Evolutionary conservation across 1,284 basidiomycete species (phyloP).

Genomic region (Ceratobasidium sp.): DNA sequence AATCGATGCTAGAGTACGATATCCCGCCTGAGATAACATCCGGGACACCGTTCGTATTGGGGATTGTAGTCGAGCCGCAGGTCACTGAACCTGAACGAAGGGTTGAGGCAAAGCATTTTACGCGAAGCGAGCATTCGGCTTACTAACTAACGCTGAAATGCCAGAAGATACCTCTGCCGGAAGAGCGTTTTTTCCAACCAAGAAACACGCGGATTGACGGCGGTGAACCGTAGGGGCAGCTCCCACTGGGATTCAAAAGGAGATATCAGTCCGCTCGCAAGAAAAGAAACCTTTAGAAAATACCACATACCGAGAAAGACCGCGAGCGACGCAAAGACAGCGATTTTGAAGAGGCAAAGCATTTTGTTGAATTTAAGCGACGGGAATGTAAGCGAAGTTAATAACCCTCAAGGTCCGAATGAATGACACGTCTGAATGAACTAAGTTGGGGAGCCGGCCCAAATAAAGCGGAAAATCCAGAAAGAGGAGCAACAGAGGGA

Average conservation of each 20-base stretch:
- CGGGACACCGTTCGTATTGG: constrained; percentile 46
- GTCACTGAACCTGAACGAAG: constrained; percentile 5
- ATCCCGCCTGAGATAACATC: constrained; percentile 49
- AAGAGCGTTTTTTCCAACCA: constrained; percentile 46
- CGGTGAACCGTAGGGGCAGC: constrained; percentile 33
- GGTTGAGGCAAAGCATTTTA: not conserved
- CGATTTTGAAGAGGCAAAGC: constrained; percentile 27
- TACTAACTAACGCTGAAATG: constrained; percentile 37
- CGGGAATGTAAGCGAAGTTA: constrained; percentile 19
- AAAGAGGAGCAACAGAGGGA: constrained; percentile 19
- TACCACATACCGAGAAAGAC: constrained; percentile 14
- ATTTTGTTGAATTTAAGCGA: not conserved
- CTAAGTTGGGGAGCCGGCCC: constrained; percentile 35
- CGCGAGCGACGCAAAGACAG: constrained; percentile 6
- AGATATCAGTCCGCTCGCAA: not conserved
- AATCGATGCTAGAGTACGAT: constrained; percentile 48
- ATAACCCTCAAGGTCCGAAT: constrained; percentile 42
- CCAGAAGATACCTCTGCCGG: constrained; percentile 48
- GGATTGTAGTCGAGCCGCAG: constrained; percentile 15
- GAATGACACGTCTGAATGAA: constrained; percentile 35
- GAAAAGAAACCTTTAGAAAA: not conserved
- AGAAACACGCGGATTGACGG: constrained; percentile 48
- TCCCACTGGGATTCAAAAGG: not conserved
- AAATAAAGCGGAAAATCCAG: constrained; percentile 13
- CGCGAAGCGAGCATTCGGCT: not conserved